Evolutionary conservation across 73 alveolate species (phyloP), one percentile per base, ranked within the genome.

Genomic region (Durusdinium trenchii): DNA sequence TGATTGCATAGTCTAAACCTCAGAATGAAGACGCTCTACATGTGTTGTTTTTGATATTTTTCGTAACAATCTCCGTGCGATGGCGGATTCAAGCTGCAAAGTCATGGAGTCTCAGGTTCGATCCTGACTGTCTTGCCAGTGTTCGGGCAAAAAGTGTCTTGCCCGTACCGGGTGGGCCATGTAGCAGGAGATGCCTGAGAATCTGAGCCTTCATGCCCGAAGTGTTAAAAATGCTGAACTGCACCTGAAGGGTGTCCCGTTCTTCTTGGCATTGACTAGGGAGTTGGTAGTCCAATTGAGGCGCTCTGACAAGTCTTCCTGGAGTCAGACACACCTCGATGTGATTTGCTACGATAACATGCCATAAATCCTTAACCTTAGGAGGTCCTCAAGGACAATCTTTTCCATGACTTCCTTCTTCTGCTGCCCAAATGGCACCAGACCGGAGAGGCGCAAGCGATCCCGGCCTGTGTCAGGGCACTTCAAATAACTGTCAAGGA

Each of bases 161-260:
- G 83, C 99, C 99, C 14, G 99, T 99, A 40, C 99, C 99, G 75
- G 99, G 99, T 6, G 99, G 99, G 36, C 99, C 99, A 95, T 99
- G 99, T 83, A 99, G 99, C 87, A 99, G 92, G 43, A 99, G 99
- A 93, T 99, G 99, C 97, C 99, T 90, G 95, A 32, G 40, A 30
- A 20, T 76, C 54, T 9, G 52, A n/a, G 50, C 38, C 78, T n/a
- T n/a, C n/a, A n/a, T n/a, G n/a, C n/a, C n/a, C n/a, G n/a, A n/a
- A 60, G 40, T 28, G 83, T 28, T 20, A 69, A 9, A 30, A 7
- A 9, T 16, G 36, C 40, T 69, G 47, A n/a, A 42, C 83, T 28
- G 47, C 47, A 73, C 96, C 96, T 94, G 91, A 50, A 75, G 7
- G 94, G 94, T 5, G 93, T 75, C 4, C 99, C 99, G n/a, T 94